These are phyloP conservation scores for Solanum hybrid DNA, from an alignment of 305 asterid genomes.

Conservation along the genomic window DNA sequence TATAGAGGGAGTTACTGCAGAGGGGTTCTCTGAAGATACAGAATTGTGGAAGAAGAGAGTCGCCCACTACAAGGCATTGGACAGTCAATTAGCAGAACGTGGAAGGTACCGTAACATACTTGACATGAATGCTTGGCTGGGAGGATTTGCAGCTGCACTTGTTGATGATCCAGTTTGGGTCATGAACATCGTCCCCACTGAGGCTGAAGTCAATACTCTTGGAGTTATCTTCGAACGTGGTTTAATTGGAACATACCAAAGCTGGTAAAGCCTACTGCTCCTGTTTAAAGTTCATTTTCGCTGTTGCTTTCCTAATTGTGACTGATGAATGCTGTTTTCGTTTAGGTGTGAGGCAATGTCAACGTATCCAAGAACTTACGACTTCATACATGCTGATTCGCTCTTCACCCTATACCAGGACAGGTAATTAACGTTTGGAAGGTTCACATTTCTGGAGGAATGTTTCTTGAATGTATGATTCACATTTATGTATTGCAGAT, in stretches of 20 bases:
- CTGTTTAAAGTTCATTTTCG: neutral
- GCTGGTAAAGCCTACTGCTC: slow-evolving; percentile 42
- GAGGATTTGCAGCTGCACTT: slow-evolving; percentile 90
- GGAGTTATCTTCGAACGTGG: slow-evolving; percentile 89
- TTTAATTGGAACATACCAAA: slow-evolving; percentile 79
- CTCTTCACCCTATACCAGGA: slow-evolving; percentile 64
- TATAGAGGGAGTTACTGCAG: slow-evolving; percentile 42
- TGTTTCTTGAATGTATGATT: neutral
- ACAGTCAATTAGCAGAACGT: slow-evolving; percentile 59
- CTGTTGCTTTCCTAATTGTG: neutral
- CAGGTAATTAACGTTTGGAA: slow-evolving; percentile 28
- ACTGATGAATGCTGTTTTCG: slow-evolving; percentile 3
- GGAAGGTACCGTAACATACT: slow-evolving; percentile 85
- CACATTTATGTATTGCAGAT: slow-evolving; percentile 30
- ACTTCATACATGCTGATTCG: slow-evolving; percentile 74
- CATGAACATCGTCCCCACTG: slow-evolving; percentile 67
- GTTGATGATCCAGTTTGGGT: slow-evolving; percentile 83
- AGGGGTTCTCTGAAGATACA: slow-evolving; percentile 35
- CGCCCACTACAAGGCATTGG: slow-evolving; percentile 57
- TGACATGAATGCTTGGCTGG: slow-evolving; percentile 79
- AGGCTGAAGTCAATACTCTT: slow-evolving; percentile 49
- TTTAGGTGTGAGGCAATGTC: slow-evolving; percentile 97
- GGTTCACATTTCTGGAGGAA: neutral
- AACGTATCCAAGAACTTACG: slow-evolving; percentile 88
- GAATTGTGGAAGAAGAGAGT: slow-evolving; percentile 69